A percentile compares a stretch with the other conserved stretches of the same genome.
Evolutionary conservation across 352 stramenopile genomes (phyloP).

Genomic region (Phytopythium helicoides): DNA sequence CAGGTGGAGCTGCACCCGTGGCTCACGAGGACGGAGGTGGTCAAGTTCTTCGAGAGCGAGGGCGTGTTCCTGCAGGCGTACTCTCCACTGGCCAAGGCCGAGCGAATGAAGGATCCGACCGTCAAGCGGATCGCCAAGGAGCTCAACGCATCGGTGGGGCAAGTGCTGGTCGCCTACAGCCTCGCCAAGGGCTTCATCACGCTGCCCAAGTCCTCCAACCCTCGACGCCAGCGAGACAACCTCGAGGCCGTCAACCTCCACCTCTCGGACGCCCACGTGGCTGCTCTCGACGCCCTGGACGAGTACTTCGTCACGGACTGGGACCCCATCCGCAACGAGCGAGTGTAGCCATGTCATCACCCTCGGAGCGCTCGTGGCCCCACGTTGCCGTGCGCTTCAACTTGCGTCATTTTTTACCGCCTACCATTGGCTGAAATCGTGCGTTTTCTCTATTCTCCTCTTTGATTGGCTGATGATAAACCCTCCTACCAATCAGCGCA

Average conservation of each 20-base stretch:
- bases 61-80: conserved; percentile 42
- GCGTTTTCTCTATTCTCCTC: too few relatives aligned
- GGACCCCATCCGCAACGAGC: conserved; percentile 33
- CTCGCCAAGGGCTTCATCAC: conserved; percentile 44
- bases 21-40: conserved; percentile 40
- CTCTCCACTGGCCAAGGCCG: conserved; percentile 34
- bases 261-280: conserved; percentile 21
- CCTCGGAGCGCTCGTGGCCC: too few relatives aligned
- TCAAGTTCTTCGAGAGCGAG: conserved; percentile 38
- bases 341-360: too few relatives aligned
- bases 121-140: conserved; percentile 24
- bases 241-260: conserved; percentile 21
- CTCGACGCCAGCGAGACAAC: conserved; percentile 35
- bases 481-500: too few relatives aligned
- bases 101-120: conserved; percentile 17
- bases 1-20: conserved; percentile 76
- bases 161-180: conserved; percentile 48
- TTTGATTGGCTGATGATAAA: too few relatives aligned
- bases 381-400: too few relatives aligned
- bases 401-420: too few relatives aligned
- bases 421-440: too few relatives aligned
- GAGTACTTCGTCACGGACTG: conserved; percentile 31
- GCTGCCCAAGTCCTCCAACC: conserved; percentile 44
- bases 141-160: conserved; percentile 20
- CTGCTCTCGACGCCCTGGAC: conserved; percentile 26